Evolutionary conservation across 805 yeast genomes (phyloP).

Genomic region (Metschnikowia koreensis): DNA sequence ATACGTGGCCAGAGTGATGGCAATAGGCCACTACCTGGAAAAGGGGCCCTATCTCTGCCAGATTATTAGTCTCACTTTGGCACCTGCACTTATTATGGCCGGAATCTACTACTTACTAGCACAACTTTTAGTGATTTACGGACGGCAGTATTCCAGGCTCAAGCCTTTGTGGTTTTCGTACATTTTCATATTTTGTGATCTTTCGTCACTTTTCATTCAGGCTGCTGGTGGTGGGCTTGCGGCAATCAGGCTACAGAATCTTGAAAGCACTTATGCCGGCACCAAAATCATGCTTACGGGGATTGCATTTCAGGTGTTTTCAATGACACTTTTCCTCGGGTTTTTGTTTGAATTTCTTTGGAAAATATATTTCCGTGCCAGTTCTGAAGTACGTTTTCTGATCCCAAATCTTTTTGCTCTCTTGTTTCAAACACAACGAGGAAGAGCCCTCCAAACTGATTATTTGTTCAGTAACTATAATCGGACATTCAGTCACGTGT

Average conservation of each 20-base stretch:
- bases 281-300: constrained; percentile 75
- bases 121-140: constrained; percentile 58
- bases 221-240: constrained; percentile 30
- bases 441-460: constrained; percentile 17
- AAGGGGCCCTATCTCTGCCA: constrained; percentile 55
- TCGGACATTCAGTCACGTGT: constrained; percentile 31
- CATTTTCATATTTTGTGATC: constrained; percentile 65
- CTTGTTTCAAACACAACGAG: constrained; percentile 23
- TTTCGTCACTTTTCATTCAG: constrained; percentile 46
- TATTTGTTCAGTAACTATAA: constrained; percentile 30
- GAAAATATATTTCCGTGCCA: constrained; percentile 34
- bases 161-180: constrained; percentile 62
- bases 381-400: constrained; percentile 27
- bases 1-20: constrained; percentile 56
- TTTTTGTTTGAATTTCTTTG: constrained; percentile 49
- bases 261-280: constrained; percentile 43
- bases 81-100: constrained; percentile 83
- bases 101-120: constrained; percentile 75
- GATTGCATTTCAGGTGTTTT: constrained; percentile 68
- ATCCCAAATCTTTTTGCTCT: constrained; percentile 18
- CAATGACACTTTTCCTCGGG: constrained; percentile 60
- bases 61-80: constrained; percentile 66
- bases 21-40: constrained; percentile 28
- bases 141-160: constrained; percentile 43
- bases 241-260: constrained; percentile 21